Conservation (phyloP, 2,329 filamentous ascomycete species). For the Neofusicoccum laricinum region DNA sequence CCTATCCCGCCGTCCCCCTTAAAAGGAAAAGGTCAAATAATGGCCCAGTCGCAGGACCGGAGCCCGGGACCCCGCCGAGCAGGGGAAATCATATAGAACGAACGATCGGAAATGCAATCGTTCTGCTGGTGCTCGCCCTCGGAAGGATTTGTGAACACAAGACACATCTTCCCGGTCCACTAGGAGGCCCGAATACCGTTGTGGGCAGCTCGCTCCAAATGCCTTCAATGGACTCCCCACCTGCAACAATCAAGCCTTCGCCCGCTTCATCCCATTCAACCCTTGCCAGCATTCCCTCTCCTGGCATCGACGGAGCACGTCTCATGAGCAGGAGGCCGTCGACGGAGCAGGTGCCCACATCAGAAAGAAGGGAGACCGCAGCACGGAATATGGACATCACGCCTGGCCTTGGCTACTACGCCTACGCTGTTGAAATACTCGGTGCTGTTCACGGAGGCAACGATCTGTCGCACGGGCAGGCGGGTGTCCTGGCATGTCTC, state of each 20-base stretch:
- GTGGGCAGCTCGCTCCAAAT: conserved; percentile 11
- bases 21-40: conserved; percentile 36
- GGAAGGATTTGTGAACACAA: conserved; percentile 72
- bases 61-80: neutral
- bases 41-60: conserved; percentile 9
- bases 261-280: conserved; percentile 39
- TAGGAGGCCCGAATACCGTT: conserved; percentile 48
- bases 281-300: conserved; percentile 24
- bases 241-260: conserved; percentile 33
- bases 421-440: conserved; percentile 80
- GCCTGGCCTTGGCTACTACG: conserved; percentile 87
- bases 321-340: conserved; percentile 33
- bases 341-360: conserved; percentile 24
- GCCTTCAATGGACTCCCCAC: conserved; percentile 23
- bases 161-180: conserved; percentile 52
- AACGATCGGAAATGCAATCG: conserved; percentile 63
- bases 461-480: conserved; percentile 80
- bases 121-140: conserved; percentile 78
- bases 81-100: conserved; percentile 18
- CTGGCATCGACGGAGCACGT: conserved; percentile 18
- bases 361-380: neutral
- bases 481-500: conserved; percentile 77
- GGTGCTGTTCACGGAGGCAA: conserved; percentile 76
- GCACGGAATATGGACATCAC: conserved; percentile 75
- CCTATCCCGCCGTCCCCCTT: conserved; percentile 26